Conservation (phyloP, 768 basidiomycete genomes). For the Harrya chromipes region DNA sequence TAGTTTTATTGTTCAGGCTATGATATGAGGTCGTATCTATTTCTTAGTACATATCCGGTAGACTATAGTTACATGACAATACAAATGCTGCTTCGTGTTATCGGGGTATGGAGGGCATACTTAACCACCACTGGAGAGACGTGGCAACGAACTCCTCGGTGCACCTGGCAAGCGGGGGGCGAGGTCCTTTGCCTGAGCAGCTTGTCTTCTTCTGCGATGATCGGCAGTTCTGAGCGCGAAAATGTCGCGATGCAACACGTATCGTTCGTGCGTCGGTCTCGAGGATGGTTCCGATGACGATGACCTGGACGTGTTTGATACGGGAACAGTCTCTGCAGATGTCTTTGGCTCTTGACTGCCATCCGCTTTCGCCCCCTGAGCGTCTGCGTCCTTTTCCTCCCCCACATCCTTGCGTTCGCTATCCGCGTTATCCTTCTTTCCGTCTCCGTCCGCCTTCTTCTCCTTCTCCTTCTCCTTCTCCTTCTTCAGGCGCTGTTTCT, state of each 20-base stretch:
- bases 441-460: slow-evolving; percentile 33
- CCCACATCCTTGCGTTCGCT: slow-evolving; percentile 20
- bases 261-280: slow-evolving; percentile 64
- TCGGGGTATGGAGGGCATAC: not conserved
- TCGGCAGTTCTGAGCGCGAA: slow-evolving; percentile 78
- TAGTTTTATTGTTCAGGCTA: slow-evolving; percentile 76
- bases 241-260: slow-evolving; percentile 77
- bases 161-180: slow-evolving; percentile 69
- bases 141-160: slow-evolving; percentile 37
- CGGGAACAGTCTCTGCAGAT: slow-evolving; percentile 13
- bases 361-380: slow-evolving; percentile 29
- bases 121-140: not conserved
- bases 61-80: not conserved
- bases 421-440: slow-evolving; percentile 19
- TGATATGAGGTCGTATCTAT: slow-evolving; percentile 44
- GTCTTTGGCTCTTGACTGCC: slow-evolving; percentile 14
- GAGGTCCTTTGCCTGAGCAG: slow-evolving; percentile 63
- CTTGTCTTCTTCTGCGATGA: slow-evolving; percentile 66
- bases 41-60: not conserved
- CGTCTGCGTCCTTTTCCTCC: slow-evolving; percentile 35
- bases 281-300: slow-evolving; percentile 31
- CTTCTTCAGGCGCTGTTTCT: slow-evolving; percentile 59
- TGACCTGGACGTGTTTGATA: slow-evolving; percentile 25
- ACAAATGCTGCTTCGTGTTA: not conserved
- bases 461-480: slow-evolving; percentile 41